Evolutionary conservation across 2,329 filamentous ascomycete species (phyloP), one percentile per base, ranked within the genome.

Genomic region (Hypoxylon sp.): DNA sequence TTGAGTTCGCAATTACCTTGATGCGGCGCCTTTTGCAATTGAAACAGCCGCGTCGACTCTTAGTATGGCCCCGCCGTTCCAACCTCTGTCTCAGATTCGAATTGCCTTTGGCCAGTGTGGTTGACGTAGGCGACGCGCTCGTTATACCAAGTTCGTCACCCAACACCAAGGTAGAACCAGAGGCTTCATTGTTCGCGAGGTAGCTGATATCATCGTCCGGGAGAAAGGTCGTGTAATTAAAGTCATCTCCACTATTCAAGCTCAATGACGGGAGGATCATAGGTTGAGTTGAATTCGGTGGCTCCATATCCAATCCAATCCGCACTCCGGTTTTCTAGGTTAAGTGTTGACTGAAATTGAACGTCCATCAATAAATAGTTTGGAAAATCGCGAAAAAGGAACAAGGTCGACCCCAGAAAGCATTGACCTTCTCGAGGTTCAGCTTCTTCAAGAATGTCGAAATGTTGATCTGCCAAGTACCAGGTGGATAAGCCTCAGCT

Each of bases 1-100:
- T 9, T 9, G 4, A 7, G 48, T 14, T 23, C 3, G 19, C 10
- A 58, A 68, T 21, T 77, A 86, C 86, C 84, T 89, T 91, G 76
- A 91, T 90, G 64, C 89, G 85, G 43, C 89, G 81, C 61, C 86
- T 82, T 78, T 91, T 91, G 80, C 89, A 91, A 75, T 90, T 90
- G 76, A 85, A 91, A 77, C 89, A 91, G 7, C 89, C 89, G 14
- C 85, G 82, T 23, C 89, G 83, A 55, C 87, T 90, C 77, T 91
- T 91, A 10, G 87, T 90, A 69, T 91, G 89, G 0, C 89, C 88
- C 67, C 87, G 84, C 60, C 89, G 80, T 75, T 87, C 86, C 25
- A 85, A 69, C 48, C 82, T 79, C 70, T 81, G 81, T 72, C 77
- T 82, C 53, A 75, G 75, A 34, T 48, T 59, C 19, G 59, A 58